Base-by-base conservation (phyloP, 768 basidiomycete genomes). In the Macrocybe gigantea region DNA sequence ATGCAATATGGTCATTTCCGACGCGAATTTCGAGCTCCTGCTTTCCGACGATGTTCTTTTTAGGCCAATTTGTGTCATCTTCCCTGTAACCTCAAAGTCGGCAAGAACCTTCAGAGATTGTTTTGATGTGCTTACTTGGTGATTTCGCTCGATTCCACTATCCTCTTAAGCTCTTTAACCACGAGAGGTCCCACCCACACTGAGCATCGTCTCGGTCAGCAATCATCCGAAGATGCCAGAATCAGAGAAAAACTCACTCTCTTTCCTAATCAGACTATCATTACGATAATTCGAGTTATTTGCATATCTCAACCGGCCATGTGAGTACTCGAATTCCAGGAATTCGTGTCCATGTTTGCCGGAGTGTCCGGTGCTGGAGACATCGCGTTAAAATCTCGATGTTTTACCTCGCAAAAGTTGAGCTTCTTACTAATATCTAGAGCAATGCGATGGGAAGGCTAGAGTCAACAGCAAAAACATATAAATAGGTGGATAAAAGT, bases 221-320 rank as follows among this genome's bases (percentile, higher is more conserved):
- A 39, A 47, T 5, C 10, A 34, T 22, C 31, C 22, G 22, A 45
- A 45, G 40, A 30, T 39, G 42, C 34, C 35, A 32, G 29, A 45
- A 38, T 22, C 22, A 2, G 22, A 22, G 30, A 2, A 49, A 9
- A 13, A 78, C 92, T 59, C 56, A 96, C 94, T 96, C 70, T 99
- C 96, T 89, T 98, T 98, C 52, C 95, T 82, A 63, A 99, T 98
- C 42, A 99, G 72, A 65, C 86, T 88, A 70, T 99, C 96, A 59
- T 98, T 98, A 32, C 96, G 74, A 70, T 99, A 99, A 69, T 99
- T 99, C 7, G 95, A 97, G 75, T 98, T 98, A 75, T 98, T 95
- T 52, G 96, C 96, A 65, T 98, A 99, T 56, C 96, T 82, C 47
- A 98, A 78, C 55, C 95, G 85, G 35, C 95, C 95, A 72, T 94